These are phyloP conservation scores for Selaginella tamariscina DNA, from an alignment of 75 land plant genomes.

Conservation along the genomic window DNA sequence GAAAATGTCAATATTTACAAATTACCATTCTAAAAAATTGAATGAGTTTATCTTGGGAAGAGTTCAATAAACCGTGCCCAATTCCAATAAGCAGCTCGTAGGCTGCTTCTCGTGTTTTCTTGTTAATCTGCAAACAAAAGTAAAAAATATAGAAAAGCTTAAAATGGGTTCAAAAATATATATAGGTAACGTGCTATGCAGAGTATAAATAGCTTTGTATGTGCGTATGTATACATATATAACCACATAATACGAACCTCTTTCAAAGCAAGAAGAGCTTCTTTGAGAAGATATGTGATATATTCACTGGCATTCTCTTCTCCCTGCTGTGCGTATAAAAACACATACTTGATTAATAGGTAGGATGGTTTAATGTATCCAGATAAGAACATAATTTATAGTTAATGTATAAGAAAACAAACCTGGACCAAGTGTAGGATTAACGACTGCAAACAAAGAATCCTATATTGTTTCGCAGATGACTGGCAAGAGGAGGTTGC, in stretches of 20 bases:
- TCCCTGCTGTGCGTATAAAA: too few species aligned
- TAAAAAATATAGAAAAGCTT: too few species aligned
- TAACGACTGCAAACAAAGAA: slow-evolving; percentile 56
- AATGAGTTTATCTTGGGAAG: slow-evolving; percentile 43
- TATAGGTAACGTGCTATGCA: too few species aligned
- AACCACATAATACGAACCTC: slow-evolving; percentile 37
- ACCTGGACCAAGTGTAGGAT: slow-evolving; percentile 59
- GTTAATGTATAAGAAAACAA: neutral
- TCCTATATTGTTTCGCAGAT: slow-evolving; percentile 81
- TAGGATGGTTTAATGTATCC: too few species aligned
- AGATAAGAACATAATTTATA: neutral
- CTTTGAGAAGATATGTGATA: slow-evolving; percentile 51
- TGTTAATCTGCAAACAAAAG: slow-evolving; percentile 50
- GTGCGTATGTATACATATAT: neutral
- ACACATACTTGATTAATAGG: too few species aligned
- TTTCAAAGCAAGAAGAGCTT: slow-evolving; percentile 72
- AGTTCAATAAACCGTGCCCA: slow-evolving; percentile 66
- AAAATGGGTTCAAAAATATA: too few species aligned
- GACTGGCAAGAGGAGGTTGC: slow-evolving; percentile 53
- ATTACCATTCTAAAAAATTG: slow-evolving; percentile 76
- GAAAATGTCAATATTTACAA: too few species aligned
- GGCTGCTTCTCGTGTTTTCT: slow-evolving; percentile 79
- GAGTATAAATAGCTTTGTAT: too few species aligned
- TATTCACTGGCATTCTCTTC: slow-evolving; percentile 33
- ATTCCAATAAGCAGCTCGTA: slow-evolving; percentile 73